A percentile compares a stretch with the other conserved stretches of the same genome.
Conservation (phyloP, 2,329 filamentous ascomycete genomes). For the Aspergillus calidoustus region DNA sequence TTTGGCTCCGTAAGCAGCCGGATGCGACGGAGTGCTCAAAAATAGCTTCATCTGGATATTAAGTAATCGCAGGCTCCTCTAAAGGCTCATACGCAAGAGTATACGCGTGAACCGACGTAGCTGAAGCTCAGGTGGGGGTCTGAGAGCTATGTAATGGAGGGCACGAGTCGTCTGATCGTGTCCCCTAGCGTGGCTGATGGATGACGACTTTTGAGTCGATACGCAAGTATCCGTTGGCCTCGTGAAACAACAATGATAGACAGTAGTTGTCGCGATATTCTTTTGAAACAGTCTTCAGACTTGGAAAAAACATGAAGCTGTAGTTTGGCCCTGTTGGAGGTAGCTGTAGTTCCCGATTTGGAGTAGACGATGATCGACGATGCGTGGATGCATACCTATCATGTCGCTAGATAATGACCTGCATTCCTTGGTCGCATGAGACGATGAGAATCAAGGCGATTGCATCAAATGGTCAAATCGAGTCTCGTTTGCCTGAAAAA, state of each 20-base stretch:
- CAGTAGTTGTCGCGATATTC: neutral
- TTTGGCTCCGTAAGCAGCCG: neutral
- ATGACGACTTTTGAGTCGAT: neutral
- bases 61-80: neutral
- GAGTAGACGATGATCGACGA: neutral
- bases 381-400: conserved; percentile 4
- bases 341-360: neutral
- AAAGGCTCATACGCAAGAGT: neutral
- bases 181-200: conserved; percentile 16
- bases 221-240: neutral
- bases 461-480: neutral
- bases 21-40: neutral
- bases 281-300: neutral
- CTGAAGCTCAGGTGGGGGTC: conserved; percentile 12
- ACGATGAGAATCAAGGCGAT: neutral
- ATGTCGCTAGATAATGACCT: conserved; percentile 11
- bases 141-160: conserved; percentile 10
- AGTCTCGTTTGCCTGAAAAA: neutral
- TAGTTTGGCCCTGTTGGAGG: neutral
- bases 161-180: conserved; percentile 11
- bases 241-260: neutral
- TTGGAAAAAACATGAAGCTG: neutral
- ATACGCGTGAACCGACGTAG: neutral
- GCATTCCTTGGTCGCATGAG: neutral
- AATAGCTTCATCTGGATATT: neutral